Evolutionary conservation across 1,284 basidiomycete genomes (phyloP).

Genomic region (Fomitopsis betulina): DNA sequence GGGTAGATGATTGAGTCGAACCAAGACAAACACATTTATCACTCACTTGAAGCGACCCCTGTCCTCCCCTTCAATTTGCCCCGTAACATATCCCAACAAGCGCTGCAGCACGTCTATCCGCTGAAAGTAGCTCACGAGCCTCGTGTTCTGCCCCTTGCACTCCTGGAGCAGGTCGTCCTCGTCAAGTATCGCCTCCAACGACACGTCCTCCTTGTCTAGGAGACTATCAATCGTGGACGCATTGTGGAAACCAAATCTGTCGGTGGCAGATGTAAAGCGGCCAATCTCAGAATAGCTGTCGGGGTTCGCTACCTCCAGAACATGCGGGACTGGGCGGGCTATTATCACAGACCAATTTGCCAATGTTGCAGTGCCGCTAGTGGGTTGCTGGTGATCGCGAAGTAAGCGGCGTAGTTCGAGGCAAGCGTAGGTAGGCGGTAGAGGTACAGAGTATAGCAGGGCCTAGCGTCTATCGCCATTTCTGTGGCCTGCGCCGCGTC

Average conservation of each 20-base stretch:
- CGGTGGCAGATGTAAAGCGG: constrained; percentile 18
- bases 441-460: not conserved
- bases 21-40: constrained; percentile 2
- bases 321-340: constrained; percentile 18
- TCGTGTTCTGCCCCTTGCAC: constrained; percentile 91
- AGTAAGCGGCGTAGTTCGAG: not conserved
- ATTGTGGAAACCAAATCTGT: constrained; percentile 83
- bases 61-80: constrained; percentile 77
- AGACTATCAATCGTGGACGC: constrained; percentile 78
- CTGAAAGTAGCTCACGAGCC: constrained; percentile 83
- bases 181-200: constrained; percentile 88
- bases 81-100: constrained; percentile 80
- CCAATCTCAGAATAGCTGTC: constrained; percentile 9
- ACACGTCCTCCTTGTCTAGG: constrained; percentile 79
- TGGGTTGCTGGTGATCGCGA: not conserved
- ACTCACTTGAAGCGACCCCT: constrained; percentile 74
- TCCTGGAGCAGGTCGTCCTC: constrained; percentile 94
- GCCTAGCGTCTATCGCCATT: constrained; percentile 3
- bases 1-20: not conserved
- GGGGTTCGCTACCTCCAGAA: constrained; percentile 29
- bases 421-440: not conserved
- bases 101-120: constrained; percentile 77
- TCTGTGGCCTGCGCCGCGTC: not conserved
- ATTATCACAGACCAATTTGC: not conserved
- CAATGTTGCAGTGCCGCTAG: not conserved